Conservation (phyloP, 345 rosid species). For the Gossypium thurberi region DNA sequence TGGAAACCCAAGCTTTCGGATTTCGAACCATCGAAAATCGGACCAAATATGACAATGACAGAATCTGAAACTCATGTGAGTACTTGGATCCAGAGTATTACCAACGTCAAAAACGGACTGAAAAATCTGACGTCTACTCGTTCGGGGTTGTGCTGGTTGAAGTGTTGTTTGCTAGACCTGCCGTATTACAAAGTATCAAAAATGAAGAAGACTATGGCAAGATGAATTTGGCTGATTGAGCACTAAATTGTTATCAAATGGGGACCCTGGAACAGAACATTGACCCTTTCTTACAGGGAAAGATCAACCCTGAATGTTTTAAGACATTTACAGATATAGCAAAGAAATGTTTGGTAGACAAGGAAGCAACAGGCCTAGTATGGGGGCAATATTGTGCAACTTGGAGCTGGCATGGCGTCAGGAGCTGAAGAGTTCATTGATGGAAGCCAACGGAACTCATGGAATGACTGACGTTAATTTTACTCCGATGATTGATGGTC, state of each 20-base stretch:
- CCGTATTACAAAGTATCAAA: slow-evolving; percentile 30
- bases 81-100: slow-evolving; percentile 55
- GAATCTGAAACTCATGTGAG: slow-evolving; percentile 39
- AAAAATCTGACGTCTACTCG: slow-evolving; percentile 64
- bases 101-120: slow-evolving; percentile 39
- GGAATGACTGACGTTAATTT: slow-evolving; percentile 8
- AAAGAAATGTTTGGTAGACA: slow-evolving; percentile 50
- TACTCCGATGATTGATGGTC: not conserved
- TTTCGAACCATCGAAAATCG: slow-evolving; percentile 48
- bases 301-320: slow-evolving; percentile 45
- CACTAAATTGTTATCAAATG: slow-evolving; percentile 24
- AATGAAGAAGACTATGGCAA: slow-evolving; percentile 28
- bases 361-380: slow-evolving; percentile 53
- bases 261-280: slow-evolving; percentile 33
- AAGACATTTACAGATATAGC: slow-evolving; percentile 55
- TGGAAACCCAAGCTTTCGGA: slow-evolving; percentile 57
- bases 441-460: slow-evolving; percentile 20
- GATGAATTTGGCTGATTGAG: slow-evolving; percentile 54
- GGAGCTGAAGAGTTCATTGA: slow-evolving; percentile 34
- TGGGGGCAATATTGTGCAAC: slow-evolving; percentile 74
- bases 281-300: slow-evolving; percentile 42
- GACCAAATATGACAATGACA: slow-evolving; percentile 23
- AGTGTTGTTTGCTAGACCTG: slow-evolving; percentile 44
- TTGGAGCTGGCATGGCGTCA: slow-evolving; percentile 64
- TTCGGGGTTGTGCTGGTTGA: slow-evolving; percentile 62